A percentile compares a stretch with the other conserved stretches of the same genome.
Conservation (phyloP, 2,329 filamentous ascomycete species). For the Keithomyces neogunnii region DNA sequence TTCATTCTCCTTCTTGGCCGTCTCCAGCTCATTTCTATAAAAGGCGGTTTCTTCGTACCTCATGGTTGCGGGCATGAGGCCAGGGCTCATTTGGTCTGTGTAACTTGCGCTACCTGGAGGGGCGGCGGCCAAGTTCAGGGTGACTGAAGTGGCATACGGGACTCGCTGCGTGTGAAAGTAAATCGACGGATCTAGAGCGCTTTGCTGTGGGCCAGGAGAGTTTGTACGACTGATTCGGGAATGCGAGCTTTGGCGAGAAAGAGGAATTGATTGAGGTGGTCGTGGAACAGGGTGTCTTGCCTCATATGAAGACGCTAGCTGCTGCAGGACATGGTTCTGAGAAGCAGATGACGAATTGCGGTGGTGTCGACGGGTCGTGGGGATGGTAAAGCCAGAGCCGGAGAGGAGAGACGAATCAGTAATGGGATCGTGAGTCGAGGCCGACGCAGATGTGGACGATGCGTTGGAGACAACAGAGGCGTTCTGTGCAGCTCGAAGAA, state of each 20-base stretch:
- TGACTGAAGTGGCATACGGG: slow-evolving; percentile 23
- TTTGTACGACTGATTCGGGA: slow-evolving; percentile 44
- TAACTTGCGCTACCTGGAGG: slow-evolving; percentile 28
- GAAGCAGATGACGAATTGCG: slow-evolving; percentile 52
- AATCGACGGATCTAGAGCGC: slow-evolving; percentile 33
- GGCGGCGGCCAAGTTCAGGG: slow-evolving; percentile 29
- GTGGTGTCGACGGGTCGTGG: slow-evolving; percentile 45
- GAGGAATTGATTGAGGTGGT: slow-evolving; percentile 33
- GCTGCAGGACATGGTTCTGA: slow-evolving; percentile 33
- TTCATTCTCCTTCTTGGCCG: slow-evolving; percentile 57
- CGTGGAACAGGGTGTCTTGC: slow-evolving; percentile 35
- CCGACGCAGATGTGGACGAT: slow-evolving; percentile 51
- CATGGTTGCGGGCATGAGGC: slow-evolving; percentile 46
- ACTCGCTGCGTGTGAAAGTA: slow-evolving; percentile 42
- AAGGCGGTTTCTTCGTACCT: slow-evolving; percentile 56
- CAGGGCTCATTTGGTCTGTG: slow-evolving; percentile 40
- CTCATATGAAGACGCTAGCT: slow-evolving; percentile 27
- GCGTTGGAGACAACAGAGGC: slow-evolving; percentile 57
- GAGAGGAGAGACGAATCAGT: slow-evolving; percentile 45
- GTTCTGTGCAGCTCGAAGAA: slow-evolving; percentile 66
- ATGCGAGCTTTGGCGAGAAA: slow-evolving; percentile 46
- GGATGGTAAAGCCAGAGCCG: slow-evolving; percentile 49
- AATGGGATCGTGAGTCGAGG: slow-evolving; percentile 38
- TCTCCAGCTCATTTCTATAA: slow-evolving; percentile 52
- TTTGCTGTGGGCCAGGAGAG: slow-evolving; percentile 37